Evolutionary conservation across 108 stramenopile species (phyloP).

Genomic region (Mayamaea pseudoterrestris): DNA sequence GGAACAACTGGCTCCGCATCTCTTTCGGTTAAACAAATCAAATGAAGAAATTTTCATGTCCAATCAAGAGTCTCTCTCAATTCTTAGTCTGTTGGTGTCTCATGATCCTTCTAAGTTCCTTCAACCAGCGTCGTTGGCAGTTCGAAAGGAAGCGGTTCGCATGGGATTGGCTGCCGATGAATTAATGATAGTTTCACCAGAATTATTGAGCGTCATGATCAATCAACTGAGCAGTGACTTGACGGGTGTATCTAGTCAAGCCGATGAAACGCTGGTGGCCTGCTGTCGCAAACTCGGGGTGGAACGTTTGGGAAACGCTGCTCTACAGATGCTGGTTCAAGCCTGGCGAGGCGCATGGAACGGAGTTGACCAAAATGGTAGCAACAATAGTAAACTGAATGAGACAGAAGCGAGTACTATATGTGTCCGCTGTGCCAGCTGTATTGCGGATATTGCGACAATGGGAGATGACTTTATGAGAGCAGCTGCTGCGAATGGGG

Average conservation of each 20-base stretch:
- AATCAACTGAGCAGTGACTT: conserved; percentile 11
- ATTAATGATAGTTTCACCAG: conserved; percentile 4
- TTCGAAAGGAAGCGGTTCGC: conserved; percentile 2
- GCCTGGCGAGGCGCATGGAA: conserved; percentile 4
- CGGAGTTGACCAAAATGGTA: conserved; percentile 1
- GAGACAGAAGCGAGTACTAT: conserved; percentile 1
- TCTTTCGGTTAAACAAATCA: too few relatives aligned
- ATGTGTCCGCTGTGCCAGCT: conserved; percentile 14
- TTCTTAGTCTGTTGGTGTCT: conserved; percentile 3
- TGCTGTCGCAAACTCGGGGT: conserved; percentile 4
- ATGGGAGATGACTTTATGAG: conserved; percentile 7
- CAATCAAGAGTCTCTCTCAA: neutral
- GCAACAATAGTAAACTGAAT: neutral
- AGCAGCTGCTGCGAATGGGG: neutral
- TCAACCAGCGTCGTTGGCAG: conserved; percentile 8
- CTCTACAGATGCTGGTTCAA: neutral
- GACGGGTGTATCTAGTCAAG: conserved; percentile 10
- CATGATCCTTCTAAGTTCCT: conserved; percentile 4
- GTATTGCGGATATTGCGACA: conserved; percentile 3
- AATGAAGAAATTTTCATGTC: neutral
- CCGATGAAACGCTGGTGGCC: conserved; percentile 3
- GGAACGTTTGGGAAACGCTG: neutral
- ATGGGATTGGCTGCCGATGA: neutral
- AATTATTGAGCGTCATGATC: conserved; percentile 7
- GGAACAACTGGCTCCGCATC: too few relatives aligned